Evolutionary conservation across 805 yeast genomes (phyloP).

Genomic region (Candida succiphila): DNA sequence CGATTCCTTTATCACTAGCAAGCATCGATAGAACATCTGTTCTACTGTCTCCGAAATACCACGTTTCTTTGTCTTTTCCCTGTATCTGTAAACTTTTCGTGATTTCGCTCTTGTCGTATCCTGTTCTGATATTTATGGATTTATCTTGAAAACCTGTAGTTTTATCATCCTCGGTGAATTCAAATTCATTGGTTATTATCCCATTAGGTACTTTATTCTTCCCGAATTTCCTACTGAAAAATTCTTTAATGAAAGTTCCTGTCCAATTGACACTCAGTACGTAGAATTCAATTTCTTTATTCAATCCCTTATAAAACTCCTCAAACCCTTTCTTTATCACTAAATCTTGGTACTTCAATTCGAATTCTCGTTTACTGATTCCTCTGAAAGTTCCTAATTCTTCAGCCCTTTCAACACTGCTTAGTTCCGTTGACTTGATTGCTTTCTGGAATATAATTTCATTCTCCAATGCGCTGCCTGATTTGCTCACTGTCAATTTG

Average conservation of each 20-base stretch:
- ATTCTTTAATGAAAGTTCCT: slow-evolving; percentile 30
- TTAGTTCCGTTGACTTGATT: slow-evolving; percentile 33
- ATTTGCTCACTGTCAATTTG: slow-evolving; percentile 17
- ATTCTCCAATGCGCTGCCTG: slow-evolving; percentile 22
- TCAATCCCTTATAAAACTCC: slow-evolving; percentile 13
- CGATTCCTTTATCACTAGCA: slow-evolving; percentile 35
- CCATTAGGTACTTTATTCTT: slow-evolving; percentile 9
- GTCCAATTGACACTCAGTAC: slow-evolving; percentile 61
- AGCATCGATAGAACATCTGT: slow-evolving; percentile 47
- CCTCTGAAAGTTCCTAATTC: slow-evolving; percentile 30
- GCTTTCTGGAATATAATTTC: slow-evolving; percentile 38
- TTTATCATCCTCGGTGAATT: slow-evolving; percentile 16
- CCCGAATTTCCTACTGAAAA: slow-evolving; percentile 13
- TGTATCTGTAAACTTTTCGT: slow-evolving; percentile 8
- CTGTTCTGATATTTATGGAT: slow-evolving; percentile 33
- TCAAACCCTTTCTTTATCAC: slow-evolving; percentile 29
- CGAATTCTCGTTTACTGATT: slow-evolving; percentile 22
- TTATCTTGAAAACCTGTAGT: slow-evolving; percentile 15
- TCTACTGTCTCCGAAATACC: slow-evolving; percentile 54
- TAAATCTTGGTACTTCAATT: slow-evolving; percentile 26
- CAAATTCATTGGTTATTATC: slow-evolving; percentile 45
- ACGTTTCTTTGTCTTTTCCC: slow-evolving; percentile 11
- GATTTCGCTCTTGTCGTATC: slow-evolving; percentile 35
- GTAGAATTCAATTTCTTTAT: slow-evolving; percentile 3
- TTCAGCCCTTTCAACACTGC: slow-evolving; percentile 36